Base-by-base conservation (phyloP, 495 filamentous ascomycete species). In the Daldinia bambusicola region DNA sequence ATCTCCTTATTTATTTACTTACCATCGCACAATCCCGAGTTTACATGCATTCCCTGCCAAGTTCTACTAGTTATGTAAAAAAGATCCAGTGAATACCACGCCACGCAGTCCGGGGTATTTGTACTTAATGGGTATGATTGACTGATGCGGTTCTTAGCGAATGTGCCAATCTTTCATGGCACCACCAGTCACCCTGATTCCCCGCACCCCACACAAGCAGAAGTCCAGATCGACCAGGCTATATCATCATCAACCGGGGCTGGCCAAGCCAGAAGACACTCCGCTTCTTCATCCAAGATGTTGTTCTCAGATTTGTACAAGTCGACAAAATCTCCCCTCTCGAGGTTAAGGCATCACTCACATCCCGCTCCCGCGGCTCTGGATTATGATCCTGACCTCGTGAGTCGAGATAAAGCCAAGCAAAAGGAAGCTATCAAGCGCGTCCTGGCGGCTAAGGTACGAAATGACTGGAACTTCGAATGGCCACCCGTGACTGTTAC, bases 401-500 rank as follows among this genome's bases (percentile, higher is more conserved):
- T 86, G 41, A 84, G 83, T 66, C 80, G 77, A 65, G 86, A 89
- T 76, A 87, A 87, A 73, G 56, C 75, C 30, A 83, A 81, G 76
- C 82, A 84, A 64, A 87, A 87, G 74, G 83, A 85, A 61, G 84
- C 85, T 16, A 81, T 88, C 10, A 84, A 78, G 66, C 80, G 77
- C 45, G 82, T 79, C 55, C 80, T 92, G 36, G 72, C 75, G 13
- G 84, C 87, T 26, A 85, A 82, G 69, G 78, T 91, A 34, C 84
- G 84, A 61, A 79, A 84, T 73, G 87, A 90, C 72, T 92, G 89
- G 89, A 75, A 81, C 0, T 84, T 85, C 62, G 43, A 69, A 14
- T 85, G 84, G 84, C 79, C 79, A 22, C 77, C 76, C 26, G 55
- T 55, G 26, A 45, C 43, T 30, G 31, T 41, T 32, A 60, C 55